Conservation (phyloP, 768 basidiomycete species). For the Termitomyces sp. region DNA sequence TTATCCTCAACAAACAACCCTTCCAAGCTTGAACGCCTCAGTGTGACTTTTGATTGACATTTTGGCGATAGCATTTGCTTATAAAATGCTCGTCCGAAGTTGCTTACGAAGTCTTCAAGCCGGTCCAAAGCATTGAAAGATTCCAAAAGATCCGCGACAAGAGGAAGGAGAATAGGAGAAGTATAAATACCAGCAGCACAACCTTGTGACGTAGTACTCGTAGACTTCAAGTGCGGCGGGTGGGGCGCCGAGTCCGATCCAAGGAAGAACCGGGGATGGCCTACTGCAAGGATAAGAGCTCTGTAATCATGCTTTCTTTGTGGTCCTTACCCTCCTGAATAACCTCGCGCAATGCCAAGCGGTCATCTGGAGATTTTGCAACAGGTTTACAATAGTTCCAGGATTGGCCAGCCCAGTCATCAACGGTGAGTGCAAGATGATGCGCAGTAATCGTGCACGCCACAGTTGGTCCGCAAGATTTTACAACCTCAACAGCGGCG, state of each 20-base stretch:
- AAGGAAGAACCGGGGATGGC: slow-evolving; percentile 93
- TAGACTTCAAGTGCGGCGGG: slow-evolving; percentile 60
- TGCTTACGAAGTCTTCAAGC: slow-evolving; percentile 75
- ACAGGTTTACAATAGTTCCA: slow-evolving; percentile 98
- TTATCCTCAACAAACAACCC: slow-evolving; percentile 35
- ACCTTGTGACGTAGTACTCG: slow-evolving; percentile 57
- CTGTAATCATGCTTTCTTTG: neutral
- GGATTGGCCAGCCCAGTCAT: slow-evolving; percentile 94
- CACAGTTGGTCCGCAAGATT: slow-evolving; percentile 72
- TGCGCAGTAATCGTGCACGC: slow-evolving; percentile 97
- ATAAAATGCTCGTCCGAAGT: slow-evolving; percentile 81
- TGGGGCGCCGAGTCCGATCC: slow-evolving; percentile 98
- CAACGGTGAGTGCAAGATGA: slow-evolving; percentile 89
- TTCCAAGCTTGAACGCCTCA: slow-evolving; percentile 34
- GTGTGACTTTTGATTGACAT: slow-evolving; percentile 29
- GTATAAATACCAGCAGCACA: slow-evolving; percentile 98
- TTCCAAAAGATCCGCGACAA: slow-evolving; percentile 84
- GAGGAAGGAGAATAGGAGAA: slow-evolving; percentile 83
- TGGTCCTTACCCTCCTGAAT: slow-evolving; percentile 58
- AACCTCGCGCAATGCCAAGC: slow-evolving; percentile 73
- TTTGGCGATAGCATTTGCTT: slow-evolving; percentile 23
- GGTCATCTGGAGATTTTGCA: slow-evolving; percentile 92
- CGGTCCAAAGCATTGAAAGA: slow-evolving; percentile 82
- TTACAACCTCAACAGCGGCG: slow-evolving; percentile 84
- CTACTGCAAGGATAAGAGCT: slow-evolving; percentile 25